A percentile compares a stretch with the other conserved stretches of the same genome.
Evolutionary conservation across 2,329 filamentous ascomycete species (phyloP).

Genomic region (Clathrospora elynae): DNA sequence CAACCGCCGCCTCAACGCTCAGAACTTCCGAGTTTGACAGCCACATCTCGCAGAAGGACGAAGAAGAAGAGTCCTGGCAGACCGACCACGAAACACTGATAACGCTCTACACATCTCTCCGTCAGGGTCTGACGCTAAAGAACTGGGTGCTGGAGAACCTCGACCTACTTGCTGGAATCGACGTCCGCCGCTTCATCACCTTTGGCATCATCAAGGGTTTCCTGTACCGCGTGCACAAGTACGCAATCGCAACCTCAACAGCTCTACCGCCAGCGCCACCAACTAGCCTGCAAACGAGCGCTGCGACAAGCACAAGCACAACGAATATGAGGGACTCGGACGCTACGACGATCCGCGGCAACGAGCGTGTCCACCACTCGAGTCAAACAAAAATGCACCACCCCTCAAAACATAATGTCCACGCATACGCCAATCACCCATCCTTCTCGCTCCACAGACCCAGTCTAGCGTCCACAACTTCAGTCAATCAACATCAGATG

Average conservation of each 20-base stretch:
- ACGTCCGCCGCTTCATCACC: constrained; percentile 88
- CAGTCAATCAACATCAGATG: constrained; percentile 9
- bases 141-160: constrained; percentile 83
- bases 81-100: constrained; percentile 60
- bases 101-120: constrained; percentile 83
- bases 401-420: constrained; percentile 12
- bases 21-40: constrained; percentile 19
- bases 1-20: constrained; percentile 20
- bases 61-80: constrained; percentile 23
- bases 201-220: constrained; percentile 97
- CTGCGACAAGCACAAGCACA: constrained; percentile 22
- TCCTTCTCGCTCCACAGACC: constrained; percentile 28
- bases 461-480: constrained; percentile 22
- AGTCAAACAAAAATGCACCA: constrained; percentile 9
- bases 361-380: constrained; percentile 12
- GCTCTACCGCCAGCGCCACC: constrained; percentile 34
- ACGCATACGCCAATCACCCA: constrained; percentile 18
- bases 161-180: constrained; percentile 74
- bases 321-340: constrained; percentile 28
- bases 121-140: constrained; percentile 80
- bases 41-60: constrained; percentile 8
- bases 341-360: constrained; percentile 23
- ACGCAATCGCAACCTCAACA: constrained; percentile 65
- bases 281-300: constrained; percentile 29
- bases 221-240: constrained; percentile 90